phyloP scores from a whole-genome alignment of 2,329 filamentous ascomycete genomes.

The Amauroascus niger region DNA sequence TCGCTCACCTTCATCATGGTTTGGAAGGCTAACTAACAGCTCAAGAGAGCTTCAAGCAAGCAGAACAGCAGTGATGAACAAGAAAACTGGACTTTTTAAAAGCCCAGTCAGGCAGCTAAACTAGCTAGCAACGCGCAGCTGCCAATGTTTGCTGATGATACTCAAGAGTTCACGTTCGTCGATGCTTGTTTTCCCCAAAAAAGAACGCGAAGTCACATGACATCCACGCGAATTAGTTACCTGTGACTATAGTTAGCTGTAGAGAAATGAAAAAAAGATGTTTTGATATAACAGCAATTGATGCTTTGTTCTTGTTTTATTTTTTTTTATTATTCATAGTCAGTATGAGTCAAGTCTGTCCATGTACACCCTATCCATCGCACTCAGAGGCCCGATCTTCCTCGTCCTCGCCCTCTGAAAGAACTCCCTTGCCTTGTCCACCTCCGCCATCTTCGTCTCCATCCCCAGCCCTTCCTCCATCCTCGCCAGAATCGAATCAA shows the following conservation, averaged over 20 bases:
- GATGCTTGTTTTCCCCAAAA: too few species aligned
- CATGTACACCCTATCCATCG: slow-evolving; percentile 26
- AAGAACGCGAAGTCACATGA: slow-evolving; percentile 9
- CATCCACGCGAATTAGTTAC: too few species aligned
- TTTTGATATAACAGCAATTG: too few species aligned
- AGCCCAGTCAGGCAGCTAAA: too few species aligned
- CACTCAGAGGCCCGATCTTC: slow-evolving; percentile 25
- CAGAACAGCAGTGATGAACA: background rate
- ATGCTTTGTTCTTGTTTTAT: too few species aligned
- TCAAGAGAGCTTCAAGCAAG: background rate
- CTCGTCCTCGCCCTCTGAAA: slow-evolving; percentile 29
- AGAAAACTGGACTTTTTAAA: background rate
- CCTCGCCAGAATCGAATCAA: slow-evolving; percentile 25
- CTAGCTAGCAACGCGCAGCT: too few species aligned
- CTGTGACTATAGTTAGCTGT: too few species aligned
- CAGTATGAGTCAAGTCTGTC: background rate
- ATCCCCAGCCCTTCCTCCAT: slow-evolving; percentile 28
- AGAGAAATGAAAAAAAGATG: too few species aligned
- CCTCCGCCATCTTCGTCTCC: slow-evolving; percentile 27
- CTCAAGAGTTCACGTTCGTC: too few species aligned
- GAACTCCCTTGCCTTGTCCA: slow-evolving; percentile 27
- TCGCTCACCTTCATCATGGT: slow-evolving; percentile 34
- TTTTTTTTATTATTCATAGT: background rate
- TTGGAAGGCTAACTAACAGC: background rate
- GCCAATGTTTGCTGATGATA: too few species aligned